Percentiles rank a stretch among this genome's conserved stretches.
phyloP scores from a whole-genome alignment of 225 moss, liverwort and hornwort species.

The Polytrichum formosum region DNA sequence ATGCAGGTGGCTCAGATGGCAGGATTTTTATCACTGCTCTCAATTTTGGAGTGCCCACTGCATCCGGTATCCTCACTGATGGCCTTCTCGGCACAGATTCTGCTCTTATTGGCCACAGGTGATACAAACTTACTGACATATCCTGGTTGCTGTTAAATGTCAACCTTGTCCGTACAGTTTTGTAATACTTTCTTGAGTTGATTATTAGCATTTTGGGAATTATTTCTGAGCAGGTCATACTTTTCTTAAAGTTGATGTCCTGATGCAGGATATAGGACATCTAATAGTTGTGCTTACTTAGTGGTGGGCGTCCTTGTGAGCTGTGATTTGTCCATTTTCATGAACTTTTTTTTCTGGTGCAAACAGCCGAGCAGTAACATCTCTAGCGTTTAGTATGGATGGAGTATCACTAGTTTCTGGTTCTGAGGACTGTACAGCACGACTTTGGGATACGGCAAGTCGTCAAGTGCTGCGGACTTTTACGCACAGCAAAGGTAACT shows the following conservation, averaged over 20 bases:
- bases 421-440: slow-evolving; percentile 93
- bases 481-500: slow-evolving; percentile 81
- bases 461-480: slow-evolving; percentile 89
- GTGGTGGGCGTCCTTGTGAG: too few species aligned
- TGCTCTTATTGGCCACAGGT: slow-evolving; percentile 97
- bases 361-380: slow-evolving; percentile 86
- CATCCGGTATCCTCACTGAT: slow-evolving; percentile 83
- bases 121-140: background rate
- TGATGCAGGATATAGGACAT: too few species aligned
- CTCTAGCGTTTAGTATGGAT: slow-evolving; percentile 95
- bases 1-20: slow-evolving; percentile 94
- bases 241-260: too few species aligned
- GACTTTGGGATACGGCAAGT: slow-evolving; percentile 94
- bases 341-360: background rate
- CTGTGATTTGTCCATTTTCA: too few species aligned
- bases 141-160: too few species aligned
- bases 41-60: slow-evolving; percentile 91
- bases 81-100: slow-evolving; percentile 91
- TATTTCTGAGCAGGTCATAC: too few species aligned
- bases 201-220: too few species aligned
- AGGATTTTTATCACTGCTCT: slow-evolving; percentile 96
- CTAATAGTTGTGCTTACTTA: too few species aligned
- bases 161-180: too few species aligned
- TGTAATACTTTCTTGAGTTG: too few species aligned
- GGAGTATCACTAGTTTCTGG: slow-evolving; percentile 95